Base-by-base conservation (phyloP, 2,329 filamentous ascomycete species). In the Aspergillus texensis region DNA sequence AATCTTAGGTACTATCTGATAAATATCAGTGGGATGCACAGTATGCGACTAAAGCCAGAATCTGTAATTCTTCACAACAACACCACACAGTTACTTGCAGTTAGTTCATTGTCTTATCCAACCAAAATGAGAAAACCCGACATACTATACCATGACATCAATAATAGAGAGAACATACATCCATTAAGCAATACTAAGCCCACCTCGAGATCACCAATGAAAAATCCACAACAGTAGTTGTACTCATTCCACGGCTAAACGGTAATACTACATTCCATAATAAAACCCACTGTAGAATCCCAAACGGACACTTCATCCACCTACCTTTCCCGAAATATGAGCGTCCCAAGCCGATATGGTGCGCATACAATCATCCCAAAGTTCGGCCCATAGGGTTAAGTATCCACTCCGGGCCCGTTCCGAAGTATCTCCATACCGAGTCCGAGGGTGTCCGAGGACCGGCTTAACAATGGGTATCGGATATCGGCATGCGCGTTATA, bases 361-460 rank as follows among this genome's bases (percentile, higher is more conserved):
- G 34, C 6, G 14, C 34, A 36, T 36, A 16, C 14, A 16, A 36
- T 16, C 1, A 2, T 16, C 14, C 34, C 34, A 16, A 16, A 16
- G 34, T 36, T 36, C 5, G 14, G 34, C 2, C 34, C 34, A 36
- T 36, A 36, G 34, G 34, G 34, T 36, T 36, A 36, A 16, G 34
- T 36, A 46, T 46, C 21, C 50, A 26, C 3, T 53, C 30, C 50
- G 16, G 19, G 8, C 14, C 50, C 36, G 6, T 39, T 58, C 56
- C 56, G 56, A 58, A 58, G 19, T 24, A 43, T 81, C 80, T 34
- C 78, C 82, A 60, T 45, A 48, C 53, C 39, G 57, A 57, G 48
- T 59, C 61, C 63, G 60, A 53, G 16, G 39, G 21, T 19, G n/a
- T 53, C 56, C 57, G 56, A 57, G 26, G 4, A 48, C 39, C 5